Conservation (phyloP, 257 asterid genomes). For the Fraxinus quadrangulata region DNA sequence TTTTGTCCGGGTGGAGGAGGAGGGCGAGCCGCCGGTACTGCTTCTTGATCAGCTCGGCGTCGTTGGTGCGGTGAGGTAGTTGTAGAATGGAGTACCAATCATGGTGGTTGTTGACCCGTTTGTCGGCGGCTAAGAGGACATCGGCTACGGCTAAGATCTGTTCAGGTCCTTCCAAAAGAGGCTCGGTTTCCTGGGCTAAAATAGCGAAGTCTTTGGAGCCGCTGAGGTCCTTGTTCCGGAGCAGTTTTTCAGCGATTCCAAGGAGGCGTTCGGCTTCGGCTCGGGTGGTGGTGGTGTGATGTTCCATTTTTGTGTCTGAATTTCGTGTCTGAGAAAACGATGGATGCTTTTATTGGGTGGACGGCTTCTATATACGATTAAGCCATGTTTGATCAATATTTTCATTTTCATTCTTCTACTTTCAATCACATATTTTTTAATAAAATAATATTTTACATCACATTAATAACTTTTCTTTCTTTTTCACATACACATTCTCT, state of each 20-base stretch:
- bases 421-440: no score
- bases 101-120: conserved; percentile 55
- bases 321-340: neutral
- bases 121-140: conserved; percentile 65
- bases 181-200: conserved; percentile 88
- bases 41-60: conserved; percentile 61
- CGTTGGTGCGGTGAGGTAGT: conserved; percentile 58
- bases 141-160: conserved; percentile 90
- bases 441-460: no score
- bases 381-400: no score
- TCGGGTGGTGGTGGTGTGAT: conserved; percentile 75
- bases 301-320: conserved; percentile 52
- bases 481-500: no score
- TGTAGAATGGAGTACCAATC: conserved; percentile 85
- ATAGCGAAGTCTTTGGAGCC: conserved; percentile 75
- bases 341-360: neutral
- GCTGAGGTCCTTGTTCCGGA: conserved; percentile 55
- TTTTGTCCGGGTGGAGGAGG: conserved; percentile 93
- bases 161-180: conserved; percentile 83
- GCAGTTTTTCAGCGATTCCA: conserved; percentile 87
- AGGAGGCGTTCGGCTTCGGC: conserved; percentile 92
- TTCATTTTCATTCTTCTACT: no score
- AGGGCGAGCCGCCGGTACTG: conserved; percentile 93
- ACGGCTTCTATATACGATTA: neutral
- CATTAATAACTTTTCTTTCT: no score